Evolutionary conservation across 768 basidiomycete species (phyloP).

Genomic region (Tricholomella constricta): DNA sequence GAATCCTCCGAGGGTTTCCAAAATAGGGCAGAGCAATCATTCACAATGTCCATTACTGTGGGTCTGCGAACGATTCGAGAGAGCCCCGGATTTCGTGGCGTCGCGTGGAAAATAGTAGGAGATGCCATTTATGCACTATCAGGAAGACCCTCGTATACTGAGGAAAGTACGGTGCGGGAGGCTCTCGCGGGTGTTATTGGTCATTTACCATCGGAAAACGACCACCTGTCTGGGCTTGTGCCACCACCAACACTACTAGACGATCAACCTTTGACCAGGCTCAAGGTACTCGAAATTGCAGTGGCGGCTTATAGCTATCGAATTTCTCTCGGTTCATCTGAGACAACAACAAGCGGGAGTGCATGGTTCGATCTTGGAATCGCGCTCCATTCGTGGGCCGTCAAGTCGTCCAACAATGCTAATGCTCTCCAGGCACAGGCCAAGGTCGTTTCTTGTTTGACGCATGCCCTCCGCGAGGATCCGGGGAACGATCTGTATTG

Average conservation of each 20-base stretch:
- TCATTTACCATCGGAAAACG: conserved; percentile 41
- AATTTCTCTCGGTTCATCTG: conserved; percentile 54
- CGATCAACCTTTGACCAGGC: conserved; percentile 27
- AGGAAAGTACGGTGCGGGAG: conserved; percentile 40
- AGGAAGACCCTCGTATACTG: conserved; percentile 46
- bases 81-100: conserved; percentile 62
- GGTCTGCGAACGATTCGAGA: conserved; percentile 50
- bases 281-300: conserved; percentile 50
- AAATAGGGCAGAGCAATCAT: conserved; percentile 72
- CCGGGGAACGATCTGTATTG: conserved; percentile 75
- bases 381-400: conserved; percentile 53
- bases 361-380: conserved; percentile 77
- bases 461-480: conserved; percentile 73
- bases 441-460: conserved; percentile 55
- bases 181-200: conserved; percentile 36
- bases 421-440: conserved; percentile 36
- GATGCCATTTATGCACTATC: conserved; percentile 78
- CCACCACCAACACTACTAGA: conserved; percentile 27
- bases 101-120: conserved; percentile 83
- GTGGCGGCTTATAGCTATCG: conserved; percentile 63
- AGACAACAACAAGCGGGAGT: conserved; percentile 51
- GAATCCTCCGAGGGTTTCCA: conserved; percentile 72
- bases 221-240: conserved; percentile 45
- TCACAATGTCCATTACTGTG: conserved; percentile 57
- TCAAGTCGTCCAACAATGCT: conserved; percentile 29